Conservation (phyloP, 1,284 basidiomycete genomes). For the Caloboletus inedulis region DNA sequence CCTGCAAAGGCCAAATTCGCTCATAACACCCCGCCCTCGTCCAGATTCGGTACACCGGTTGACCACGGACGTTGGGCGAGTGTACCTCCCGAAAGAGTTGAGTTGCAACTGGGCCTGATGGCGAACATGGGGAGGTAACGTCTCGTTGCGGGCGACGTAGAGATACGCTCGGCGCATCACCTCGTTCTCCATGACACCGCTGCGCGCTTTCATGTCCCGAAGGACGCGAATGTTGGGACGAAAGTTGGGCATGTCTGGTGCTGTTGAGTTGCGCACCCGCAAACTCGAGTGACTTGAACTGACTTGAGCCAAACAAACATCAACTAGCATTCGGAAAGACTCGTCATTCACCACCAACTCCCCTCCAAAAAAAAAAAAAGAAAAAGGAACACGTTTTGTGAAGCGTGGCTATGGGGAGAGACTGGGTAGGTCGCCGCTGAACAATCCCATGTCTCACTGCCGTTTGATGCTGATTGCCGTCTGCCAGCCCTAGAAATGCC, state of each 20-base stretch:
- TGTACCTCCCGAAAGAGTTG: slow-evolving; percentile 82
- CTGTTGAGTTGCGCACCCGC: too few species aligned
- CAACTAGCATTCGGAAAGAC: slow-evolving; percentile 11
- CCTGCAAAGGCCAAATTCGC: slow-evolving; percentile 85
- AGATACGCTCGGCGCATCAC: slow-evolving; percentile 83
- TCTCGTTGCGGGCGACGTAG: slow-evolving; percentile 86
- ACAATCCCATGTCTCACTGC: background rate
- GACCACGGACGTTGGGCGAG: slow-evolving; percentile 81
- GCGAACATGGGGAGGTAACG: slow-evolving; percentile 78
- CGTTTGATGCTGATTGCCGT: background rate
- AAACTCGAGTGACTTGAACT: too few species aligned
- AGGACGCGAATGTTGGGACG: slow-evolving; percentile 62
- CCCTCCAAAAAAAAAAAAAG: background rate
- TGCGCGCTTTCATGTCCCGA: slow-evolving; percentile 74
- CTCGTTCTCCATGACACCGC: slow-evolving; percentile 71
- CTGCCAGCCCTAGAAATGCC: slow-evolving; percentile 43
- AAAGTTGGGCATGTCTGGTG: slow-evolving; percentile 40
- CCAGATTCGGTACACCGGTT: slow-evolving; percentile 87
- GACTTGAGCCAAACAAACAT: slow-evolving; percentile 22
- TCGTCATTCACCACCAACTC: background rate
- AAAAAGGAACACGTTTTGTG: background rate
- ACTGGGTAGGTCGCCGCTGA: slow-evolving; percentile 13
- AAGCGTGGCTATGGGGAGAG: slow-evolving; percentile 27
- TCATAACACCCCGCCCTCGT: slow-evolving; percentile 81
- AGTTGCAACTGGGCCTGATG: slow-evolving; percentile 96